These are phyloP conservation scores for Aspergillus brunneoviolaceus DNA, from an alignment of 2,329 filamentous ascomycete genomes.

Conservation along the genomic window DNA sequence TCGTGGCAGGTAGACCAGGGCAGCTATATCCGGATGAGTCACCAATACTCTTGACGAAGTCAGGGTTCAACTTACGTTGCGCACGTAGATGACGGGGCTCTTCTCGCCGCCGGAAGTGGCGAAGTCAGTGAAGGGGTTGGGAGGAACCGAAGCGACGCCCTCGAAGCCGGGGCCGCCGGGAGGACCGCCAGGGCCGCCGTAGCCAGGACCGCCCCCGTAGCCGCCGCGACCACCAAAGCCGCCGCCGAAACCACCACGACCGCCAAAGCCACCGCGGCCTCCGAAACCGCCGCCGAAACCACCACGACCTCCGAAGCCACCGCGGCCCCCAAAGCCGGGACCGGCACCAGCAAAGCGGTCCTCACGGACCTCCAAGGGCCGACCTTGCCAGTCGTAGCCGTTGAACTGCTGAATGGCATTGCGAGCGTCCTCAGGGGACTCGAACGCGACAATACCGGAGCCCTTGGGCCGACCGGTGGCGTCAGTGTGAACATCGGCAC, in stretches of 20 bases:
- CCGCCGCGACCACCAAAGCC: constrained; percentile 53
- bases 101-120: constrained; percentile 84
- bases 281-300: constrained; percentile 57
- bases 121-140: constrained; percentile 92
- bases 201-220: constrained; percentile 51
- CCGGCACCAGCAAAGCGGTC: constrained; percentile 78
- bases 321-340: constrained; percentile 46
- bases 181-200: constrained; percentile 45
- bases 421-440: constrained; percentile 88
- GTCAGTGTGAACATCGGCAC: constrained; percentile 90
- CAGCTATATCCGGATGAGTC: constrained; percentile 58
- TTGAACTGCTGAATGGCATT: constrained; percentile 98
- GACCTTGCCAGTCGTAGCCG: constrained; percentile 97
- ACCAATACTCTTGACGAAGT: background rate
- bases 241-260: constrained; percentile 57
- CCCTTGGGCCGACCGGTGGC: constrained; percentile 93
- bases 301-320: constrained; percentile 45
- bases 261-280: constrained; percentile 49
- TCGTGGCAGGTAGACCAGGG: constrained; percentile 99
- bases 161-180: constrained; percentile 41
- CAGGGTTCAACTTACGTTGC: constrained; percentile 70
- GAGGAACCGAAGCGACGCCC: constrained; percentile 51
- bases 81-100: constrained; percentile 85
- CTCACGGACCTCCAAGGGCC: constrained; percentile 88
- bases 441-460: constrained; percentile 95